A percentile compares a stretch with the other conserved stretches of the same genome.
Evolutionary conservation across 202 grass and related monocot genomes (phyloP).

Genomic region (Panicum hallii): DNA sequence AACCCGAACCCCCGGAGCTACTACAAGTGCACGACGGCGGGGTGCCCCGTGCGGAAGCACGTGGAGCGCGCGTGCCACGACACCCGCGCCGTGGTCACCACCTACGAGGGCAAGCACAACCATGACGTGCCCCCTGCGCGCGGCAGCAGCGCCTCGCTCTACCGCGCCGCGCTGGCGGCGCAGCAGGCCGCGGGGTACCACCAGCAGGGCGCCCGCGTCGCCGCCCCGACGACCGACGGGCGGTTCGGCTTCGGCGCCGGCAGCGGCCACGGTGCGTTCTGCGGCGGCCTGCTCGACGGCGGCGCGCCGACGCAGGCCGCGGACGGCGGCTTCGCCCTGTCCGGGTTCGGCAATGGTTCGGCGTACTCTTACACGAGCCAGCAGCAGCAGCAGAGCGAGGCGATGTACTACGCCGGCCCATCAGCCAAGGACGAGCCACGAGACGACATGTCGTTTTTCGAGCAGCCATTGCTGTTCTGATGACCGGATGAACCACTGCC

Average conservation of each 20-base stretch:
- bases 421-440: conserved; percentile 76
- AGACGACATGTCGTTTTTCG: conserved; percentile 63
- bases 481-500: neutral
- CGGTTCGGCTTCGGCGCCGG: conserved; percentile 5
- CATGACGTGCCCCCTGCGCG: conserved; percentile 87
- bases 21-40: conserved; percentile 89
- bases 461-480: conserved; percentile 49
- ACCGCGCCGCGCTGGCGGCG: conserved; percentile 34
- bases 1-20: conserved; percentile 96
- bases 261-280: neutral
- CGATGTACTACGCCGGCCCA: conserved; percentile 42
- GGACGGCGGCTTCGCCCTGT: conserved; percentile 39
- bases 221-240: neutral
- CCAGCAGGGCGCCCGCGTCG: neutral
- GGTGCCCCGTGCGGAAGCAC: conserved; percentile 86
- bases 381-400: conserved; percentile 30
- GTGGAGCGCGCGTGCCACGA: conserved; percentile 93
- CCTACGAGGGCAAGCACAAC: conserved; percentile 96
- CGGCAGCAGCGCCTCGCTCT: conserved; percentile 58
- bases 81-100: conserved; percentile 77
- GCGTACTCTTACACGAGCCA: conserved; percentile 52
- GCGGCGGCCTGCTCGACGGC: neutral
- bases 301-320: conserved; percentile 38
- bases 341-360: conserved; percentile 46
- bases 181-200: conserved; percentile 11